phyloP scores from a whole-genome alignment of 257 asterid species.

The Euphrasia confusa region DNA sequence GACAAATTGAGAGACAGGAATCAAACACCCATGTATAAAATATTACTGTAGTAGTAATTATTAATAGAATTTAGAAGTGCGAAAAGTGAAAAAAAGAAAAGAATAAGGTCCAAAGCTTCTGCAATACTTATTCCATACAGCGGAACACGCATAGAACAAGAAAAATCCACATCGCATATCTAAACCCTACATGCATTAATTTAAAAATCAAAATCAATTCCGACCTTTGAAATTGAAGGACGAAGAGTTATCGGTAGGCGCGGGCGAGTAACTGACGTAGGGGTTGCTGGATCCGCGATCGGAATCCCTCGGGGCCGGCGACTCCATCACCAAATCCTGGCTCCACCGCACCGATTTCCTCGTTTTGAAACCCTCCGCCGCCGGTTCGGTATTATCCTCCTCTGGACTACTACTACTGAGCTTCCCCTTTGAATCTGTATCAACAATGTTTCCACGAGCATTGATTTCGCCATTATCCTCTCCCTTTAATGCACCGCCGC shows the following conservation, averaged over 20 bases:
- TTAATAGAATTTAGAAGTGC: constrained; percentile 1
- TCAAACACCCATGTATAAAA: not conserved
- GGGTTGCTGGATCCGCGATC: constrained; percentile 61
- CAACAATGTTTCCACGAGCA: constrained; percentile 16
- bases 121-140: constrained; percentile 19
- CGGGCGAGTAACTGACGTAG: constrained; percentile 53
- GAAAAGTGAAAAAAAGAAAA: not conserved
- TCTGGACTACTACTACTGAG: constrained; percentile 17
- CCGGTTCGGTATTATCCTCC: constrained; percentile 29
- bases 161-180: constrained; percentile 23
- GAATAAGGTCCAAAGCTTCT: constrained; percentile 6
- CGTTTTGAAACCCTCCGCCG: constrained; percentile 35
- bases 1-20: not conserved
- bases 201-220: not conserved
- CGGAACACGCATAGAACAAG: constrained; percentile 20
- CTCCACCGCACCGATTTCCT: constrained; percentile 88
- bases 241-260: constrained; percentile 41
- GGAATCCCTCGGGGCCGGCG: constrained; percentile 44
- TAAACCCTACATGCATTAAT: constrained; percentile 15
- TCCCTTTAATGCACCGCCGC: constrained; percentile 31
- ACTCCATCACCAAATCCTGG: constrained; percentile 63
- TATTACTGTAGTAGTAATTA: not conserved
- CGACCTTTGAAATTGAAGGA: constrained; percentile 74
- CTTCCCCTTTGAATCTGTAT: constrained; percentile 32
- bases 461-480: constrained; percentile 24